Evolutionary conservation across 1,284 basidiomycete species (phyloP).

Genomic region (Tilletia walkeri): DNA sequence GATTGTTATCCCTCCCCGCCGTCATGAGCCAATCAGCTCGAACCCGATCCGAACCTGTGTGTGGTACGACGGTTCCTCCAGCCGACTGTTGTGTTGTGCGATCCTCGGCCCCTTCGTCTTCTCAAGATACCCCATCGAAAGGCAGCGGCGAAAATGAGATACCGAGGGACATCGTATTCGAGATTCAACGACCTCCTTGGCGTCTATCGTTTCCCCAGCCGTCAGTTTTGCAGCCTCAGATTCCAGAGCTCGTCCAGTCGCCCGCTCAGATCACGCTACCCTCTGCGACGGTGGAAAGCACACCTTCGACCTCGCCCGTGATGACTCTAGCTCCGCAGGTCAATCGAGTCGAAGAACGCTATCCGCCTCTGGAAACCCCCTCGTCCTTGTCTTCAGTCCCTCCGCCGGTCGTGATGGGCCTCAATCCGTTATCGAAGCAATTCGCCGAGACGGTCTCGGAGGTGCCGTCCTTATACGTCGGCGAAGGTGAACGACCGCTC

Average conservation of each 20-base stretch:
- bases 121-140: too few relatives aligned
- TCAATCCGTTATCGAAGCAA: slow-evolving; percentile 5
- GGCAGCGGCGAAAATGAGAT: too few relatives aligned
- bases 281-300: background rate
- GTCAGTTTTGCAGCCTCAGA: background rate
- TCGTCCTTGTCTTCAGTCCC: background rate
- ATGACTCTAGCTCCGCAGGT: background rate
- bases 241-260: background rate
- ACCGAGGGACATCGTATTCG: background rate
- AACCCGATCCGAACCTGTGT: too few relatives aligned
- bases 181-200: background rate
- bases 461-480: slow-evolving; percentile 4
- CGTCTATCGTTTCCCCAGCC: background rate
- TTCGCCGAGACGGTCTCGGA: background rate
- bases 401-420: background rate
- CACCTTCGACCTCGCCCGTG: background rate
- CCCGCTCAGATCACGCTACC: background rate
- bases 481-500: background rate
- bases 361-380: background rate
- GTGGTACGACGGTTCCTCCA: too few relatives aligned
- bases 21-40: too few relatives aligned
- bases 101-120: too few relatives aligned
- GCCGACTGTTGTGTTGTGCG: too few relatives aligned
- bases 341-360: background rate
- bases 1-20: too few relatives aligned